Conservation (phyloP, 768 basidiomycete genomes). For the Suillus paluster region DNA sequence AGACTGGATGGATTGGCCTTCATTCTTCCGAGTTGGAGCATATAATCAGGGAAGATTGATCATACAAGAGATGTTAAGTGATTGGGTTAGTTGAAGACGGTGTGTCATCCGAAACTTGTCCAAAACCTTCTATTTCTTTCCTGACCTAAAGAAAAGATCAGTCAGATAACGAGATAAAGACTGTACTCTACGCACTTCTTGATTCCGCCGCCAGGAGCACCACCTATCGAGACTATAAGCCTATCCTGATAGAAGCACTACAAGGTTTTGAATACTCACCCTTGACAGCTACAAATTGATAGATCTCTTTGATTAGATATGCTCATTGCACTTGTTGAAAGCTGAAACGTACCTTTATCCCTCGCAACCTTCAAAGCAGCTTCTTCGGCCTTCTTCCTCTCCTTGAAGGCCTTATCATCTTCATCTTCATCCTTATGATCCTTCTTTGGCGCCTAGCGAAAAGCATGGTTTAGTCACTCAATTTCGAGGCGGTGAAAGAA, state of each 20-base stretch:
- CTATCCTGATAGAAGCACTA: conserved; percentile 12
- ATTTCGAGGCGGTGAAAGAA: conserved; percentile 3
- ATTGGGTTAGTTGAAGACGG: too few relatives aligned
- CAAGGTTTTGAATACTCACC: conserved; percentile 21
- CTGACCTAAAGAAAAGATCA: conserved; percentile 50
- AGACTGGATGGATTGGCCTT: too few relatives aligned
- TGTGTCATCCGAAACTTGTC: too few relatives aligned
- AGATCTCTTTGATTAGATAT: not conserved
- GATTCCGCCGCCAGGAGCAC: conserved; percentile 74
- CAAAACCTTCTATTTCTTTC: conserved; percentile 59
- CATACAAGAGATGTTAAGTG: not conserved
- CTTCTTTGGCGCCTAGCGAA: conserved; percentile 80
- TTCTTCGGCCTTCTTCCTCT: conserved; percentile 75
- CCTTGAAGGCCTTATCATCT: conserved; percentile 74
- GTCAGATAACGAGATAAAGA: conserved; percentile 7
- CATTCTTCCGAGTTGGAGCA: too few relatives aligned
- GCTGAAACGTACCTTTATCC: conserved; percentile 61
- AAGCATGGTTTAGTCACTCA: not conserved
- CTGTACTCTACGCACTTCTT: conserved; percentile 69
- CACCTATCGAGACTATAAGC: conserved; percentile 47
- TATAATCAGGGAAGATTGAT: not conserved
- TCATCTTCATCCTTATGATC: conserved; percentile 73
- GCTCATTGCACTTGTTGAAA: not conserved
- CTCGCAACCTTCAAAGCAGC: conserved; percentile 74
- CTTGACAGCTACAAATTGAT: conserved; percentile 31